These are phyloP conservation scores for Triadica sebifera DNA, from an alignment of 345 rosid species.

Conservation along the genomic window DNA sequence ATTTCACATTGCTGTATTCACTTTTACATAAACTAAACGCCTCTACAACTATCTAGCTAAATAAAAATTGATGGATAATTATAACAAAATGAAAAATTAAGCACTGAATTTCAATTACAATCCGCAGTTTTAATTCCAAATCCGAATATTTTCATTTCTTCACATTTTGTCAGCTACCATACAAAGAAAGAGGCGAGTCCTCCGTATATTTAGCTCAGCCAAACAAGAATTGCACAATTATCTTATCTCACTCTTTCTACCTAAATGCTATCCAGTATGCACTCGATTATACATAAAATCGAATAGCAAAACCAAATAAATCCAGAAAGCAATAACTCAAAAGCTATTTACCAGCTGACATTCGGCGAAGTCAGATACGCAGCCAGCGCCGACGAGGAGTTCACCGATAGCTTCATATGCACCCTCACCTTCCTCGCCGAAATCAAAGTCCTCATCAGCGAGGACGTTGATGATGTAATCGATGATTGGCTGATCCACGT, in stretches of 20 bases:
- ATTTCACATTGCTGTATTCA: not conserved
- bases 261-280: no score
- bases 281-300: not conserved
- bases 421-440: conserved; percentile 91
- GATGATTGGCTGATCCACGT: conserved; percentile 87
- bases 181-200: not conserved
- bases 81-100: not conserved
- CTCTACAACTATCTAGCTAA: not conserved
- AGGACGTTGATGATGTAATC: conserved; percentile 96
- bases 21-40: not conserved
- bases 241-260: not conserved
- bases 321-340: not conserved
- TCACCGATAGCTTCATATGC: conserved; percentile 88
- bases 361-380: conserved; percentile 77
- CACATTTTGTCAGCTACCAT: not conserved
- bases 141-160: not conserved
- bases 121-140: no score
- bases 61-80: not conserved
- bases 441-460: conserved; percentile 96
- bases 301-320: not conserved
- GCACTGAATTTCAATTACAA: no score
- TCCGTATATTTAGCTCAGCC: not conserved
- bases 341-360: conserved; percentile 56
- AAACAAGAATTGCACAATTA: not conserved
- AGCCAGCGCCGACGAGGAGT: conserved; percentile 82